Percentiles rank a stretch among this genome's conserved stretches.
Conservation (phyloP, 345 rosid genomes). For the Cochlearia excelsa region DNA sequence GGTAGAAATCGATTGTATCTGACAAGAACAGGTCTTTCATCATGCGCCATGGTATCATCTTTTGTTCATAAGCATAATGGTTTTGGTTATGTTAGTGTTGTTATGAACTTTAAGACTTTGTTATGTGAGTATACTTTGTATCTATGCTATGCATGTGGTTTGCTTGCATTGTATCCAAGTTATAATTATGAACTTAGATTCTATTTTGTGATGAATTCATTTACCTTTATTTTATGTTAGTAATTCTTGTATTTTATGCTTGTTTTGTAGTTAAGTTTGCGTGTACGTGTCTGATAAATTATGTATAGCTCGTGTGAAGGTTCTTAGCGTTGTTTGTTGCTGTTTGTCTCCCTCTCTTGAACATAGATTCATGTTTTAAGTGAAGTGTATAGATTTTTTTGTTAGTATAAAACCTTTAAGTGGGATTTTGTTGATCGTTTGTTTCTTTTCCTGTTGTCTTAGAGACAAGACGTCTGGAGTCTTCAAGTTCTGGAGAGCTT, state of each 20-base stretch:
- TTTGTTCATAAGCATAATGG: conserved; percentile 25
- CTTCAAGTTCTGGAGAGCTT: conserved; percentile 44
- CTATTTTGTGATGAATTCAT: no score
- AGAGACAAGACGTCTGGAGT: conserved; percentile 68
- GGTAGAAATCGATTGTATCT: conserved; percentile 45
- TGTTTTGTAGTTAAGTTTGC: background rate
- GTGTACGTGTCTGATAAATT: background rate
- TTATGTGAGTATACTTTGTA: background rate
- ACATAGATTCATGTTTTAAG: background rate
- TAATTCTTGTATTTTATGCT: background rate
- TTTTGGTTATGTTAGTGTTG: conserved; percentile 16
- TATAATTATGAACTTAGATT: no score
- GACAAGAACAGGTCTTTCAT: conserved; percentile 47
- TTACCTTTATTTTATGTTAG: background rate
- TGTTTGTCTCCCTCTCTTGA: conserved; percentile 1
- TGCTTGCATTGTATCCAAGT: background rate
- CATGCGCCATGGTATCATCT: conserved; percentile 54
- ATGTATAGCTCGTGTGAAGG: background rate
- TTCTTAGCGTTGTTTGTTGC: background rate
- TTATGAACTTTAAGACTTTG: background rate
- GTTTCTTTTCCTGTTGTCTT: conserved; percentile 29
- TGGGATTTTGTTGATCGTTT: conserved; percentile 1
- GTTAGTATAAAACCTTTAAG: background rate
- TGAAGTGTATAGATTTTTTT: background rate
- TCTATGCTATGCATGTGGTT: conserved; percentile 1